Base-by-base conservation (phyloP, 169 alveolate genomes). In the Blepharisma undulans region DNA sequence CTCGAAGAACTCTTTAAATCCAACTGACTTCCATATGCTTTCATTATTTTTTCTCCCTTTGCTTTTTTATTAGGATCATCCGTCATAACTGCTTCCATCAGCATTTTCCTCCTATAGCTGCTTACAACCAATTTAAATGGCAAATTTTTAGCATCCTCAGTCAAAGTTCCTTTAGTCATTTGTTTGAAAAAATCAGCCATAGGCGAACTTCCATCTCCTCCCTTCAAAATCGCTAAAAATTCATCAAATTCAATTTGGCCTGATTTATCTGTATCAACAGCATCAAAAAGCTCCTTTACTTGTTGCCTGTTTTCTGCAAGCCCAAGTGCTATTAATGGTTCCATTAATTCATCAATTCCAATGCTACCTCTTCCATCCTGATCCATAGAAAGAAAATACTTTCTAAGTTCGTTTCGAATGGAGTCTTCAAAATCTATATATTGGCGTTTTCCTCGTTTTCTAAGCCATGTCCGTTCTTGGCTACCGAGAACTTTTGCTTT, bases 301-400 rank as follows among this genome's bases (percentile, higher is more conserved):
- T 95, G 82, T 27, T 92, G 86, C 72, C 97, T 60, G n/a, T 66
- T 91, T 18, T 93, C 95, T 6, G 95, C 97, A 18, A 95, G 84
- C 1, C 97, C 97, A 25, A 95, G 88, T 30, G 96, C 96, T 12
- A 95, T 95, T n/a, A 95, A 82, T 0, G 97, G 97, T 4, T 94
- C 97, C 84, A 91, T 96, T 30, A 95, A 66, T 74, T 95, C 96
- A 36, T 93, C 94, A 18, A 93, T 93, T 22, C 96, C 97, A 33
- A 95, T 95, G 12, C 91, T 60, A 25, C 92, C 92, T 10, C 88
- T 60, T 59, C 92, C 93, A 32, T 92, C 90, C 19, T 91, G 94
- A 89, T 93, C 97, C 5, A 94, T 87, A 5, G 96, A 92, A 27
- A 74, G 29, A 81, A 94, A 94, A 84, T 94, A 94, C 22, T 90